Conservation (phyloP, 1,139 yeast species). For the Zygosaccharomyces sapae region DNA sequence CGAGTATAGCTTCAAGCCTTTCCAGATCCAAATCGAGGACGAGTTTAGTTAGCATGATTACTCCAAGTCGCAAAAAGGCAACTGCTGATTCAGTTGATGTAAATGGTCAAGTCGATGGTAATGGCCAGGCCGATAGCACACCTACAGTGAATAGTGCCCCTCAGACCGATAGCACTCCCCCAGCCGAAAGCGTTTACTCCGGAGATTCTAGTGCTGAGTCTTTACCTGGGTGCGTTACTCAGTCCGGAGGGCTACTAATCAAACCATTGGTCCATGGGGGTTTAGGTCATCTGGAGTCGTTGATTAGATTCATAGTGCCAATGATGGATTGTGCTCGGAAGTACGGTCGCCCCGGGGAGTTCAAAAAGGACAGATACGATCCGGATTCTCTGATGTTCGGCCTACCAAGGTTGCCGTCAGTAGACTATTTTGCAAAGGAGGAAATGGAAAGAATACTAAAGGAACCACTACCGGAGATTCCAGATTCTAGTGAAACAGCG, state of each 20-base stretch:
- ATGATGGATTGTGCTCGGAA: slow-evolving; percentile 29
- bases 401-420: slow-evolving; percentile 30
- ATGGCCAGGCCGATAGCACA: no score
- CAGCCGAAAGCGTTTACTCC: slow-evolving; percentile 12
- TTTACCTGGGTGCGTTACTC: slow-evolving; percentile 13
- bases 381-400: slow-evolving; percentile 31
- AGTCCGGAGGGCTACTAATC: slow-evolving; percentile 25
- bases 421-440: slow-evolving; percentile 25
- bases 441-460: slow-evolving; percentile 15
- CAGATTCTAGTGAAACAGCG: slow-evolving; percentile 10
- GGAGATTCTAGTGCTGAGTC: slow-evolving; percentile 10
- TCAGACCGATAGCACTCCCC: slow-evolving; percentile 4
- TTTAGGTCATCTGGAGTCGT: slow-evolving; percentile 28
- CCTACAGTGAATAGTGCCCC: no score
- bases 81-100: neutral
- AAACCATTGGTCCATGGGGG: slow-evolving; percentile 34
- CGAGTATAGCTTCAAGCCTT: slow-evolving; percentile 10
- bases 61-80: slow-evolving; percentile 6
- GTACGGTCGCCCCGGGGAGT: slow-evolving; percentile 34
- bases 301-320: slow-evolving; percentile 31
- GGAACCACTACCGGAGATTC: slow-evolving; percentile 2
- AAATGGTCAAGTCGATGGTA: no score
- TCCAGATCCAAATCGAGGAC: slow-evolving; percentile 7
- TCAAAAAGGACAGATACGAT: slow-evolving; percentile 25
- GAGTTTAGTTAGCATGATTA: neutral